A percentile compares a stretch with the other conserved stretches of the same genome.
These are phyloP conservation scores for Bauhinia variegata DNA, from an alignment of 306 rosid species.

Conservation along the genomic window DNA sequence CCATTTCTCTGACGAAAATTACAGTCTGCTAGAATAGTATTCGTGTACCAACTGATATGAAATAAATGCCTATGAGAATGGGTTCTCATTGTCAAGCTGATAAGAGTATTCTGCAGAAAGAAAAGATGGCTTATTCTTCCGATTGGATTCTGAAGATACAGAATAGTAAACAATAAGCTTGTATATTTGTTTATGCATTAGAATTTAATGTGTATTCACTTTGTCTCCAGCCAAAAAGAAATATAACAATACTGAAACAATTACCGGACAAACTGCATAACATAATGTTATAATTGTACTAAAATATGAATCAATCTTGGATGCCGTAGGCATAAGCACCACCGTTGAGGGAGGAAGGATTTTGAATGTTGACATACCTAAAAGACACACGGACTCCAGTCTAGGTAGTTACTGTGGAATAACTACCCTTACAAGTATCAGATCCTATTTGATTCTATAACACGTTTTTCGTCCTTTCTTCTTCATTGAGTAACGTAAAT, in stretches of 20 bases:
- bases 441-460: not conserved
- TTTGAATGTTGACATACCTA: not conserved
- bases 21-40: constrained; percentile 35
- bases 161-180: not conserved
- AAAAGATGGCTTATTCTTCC: too few species aligned
- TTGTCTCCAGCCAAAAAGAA: too few species aligned
- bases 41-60: not conserved
- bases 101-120: not conserved
- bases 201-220: not conserved
- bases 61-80: too few species aligned
- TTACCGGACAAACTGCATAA: too few species aligned
- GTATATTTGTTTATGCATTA: not conserved
- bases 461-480: not conserved
- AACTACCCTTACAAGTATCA: not conserved
- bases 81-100: not conserved
- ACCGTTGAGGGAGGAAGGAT: too few species aligned
- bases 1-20: constrained; percentile 22
- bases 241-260: too few species aligned
- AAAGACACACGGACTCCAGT: not conserved
- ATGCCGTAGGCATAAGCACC: too few species aligned
- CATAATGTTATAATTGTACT: not conserved
- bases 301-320: too few species aligned
- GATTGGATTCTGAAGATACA: not conserved
- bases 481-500: not conserved
- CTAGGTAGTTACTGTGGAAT: not conserved